Percentiles rank a stretch among this genome's conserved stretches.
These are phyloP conservation scores for Aureobasidium sp. DNA, from an alignment of 2,329 filamentous ascomycete species.

Conservation along the genomic window DNA sequence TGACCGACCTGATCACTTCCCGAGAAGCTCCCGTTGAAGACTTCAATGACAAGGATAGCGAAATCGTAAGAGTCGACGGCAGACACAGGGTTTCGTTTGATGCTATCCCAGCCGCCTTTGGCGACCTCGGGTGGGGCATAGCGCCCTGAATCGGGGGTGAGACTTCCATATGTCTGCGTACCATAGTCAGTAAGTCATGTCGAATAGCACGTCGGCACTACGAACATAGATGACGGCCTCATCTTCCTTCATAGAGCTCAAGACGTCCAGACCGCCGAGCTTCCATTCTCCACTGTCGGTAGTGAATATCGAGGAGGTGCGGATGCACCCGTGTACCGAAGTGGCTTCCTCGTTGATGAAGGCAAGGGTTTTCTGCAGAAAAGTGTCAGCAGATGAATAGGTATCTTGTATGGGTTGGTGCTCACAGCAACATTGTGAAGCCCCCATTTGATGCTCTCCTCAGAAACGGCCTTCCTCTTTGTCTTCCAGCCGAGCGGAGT, in stretches of 20 bases:
- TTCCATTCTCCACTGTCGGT: conserved; percentile 98
- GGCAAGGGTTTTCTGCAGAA: conserved; percentile 71
- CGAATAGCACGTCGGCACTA: not conserved
- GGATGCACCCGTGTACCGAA: conserved; percentile 82
- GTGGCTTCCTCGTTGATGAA: conserved; percentile 93
- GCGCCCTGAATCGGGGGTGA: conserved; percentile 75
- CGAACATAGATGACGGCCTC: conserved; percentile 80
- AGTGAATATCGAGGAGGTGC: conserved; percentile 81
- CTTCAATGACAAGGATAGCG: conserved; percentile 77
- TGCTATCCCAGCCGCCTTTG: conserved; percentile 81
- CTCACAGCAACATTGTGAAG: conserved; percentile 74
- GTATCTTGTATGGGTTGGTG: not conserved
- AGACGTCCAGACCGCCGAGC: conserved; percentile 82
- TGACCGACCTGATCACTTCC: conserved; percentile 75
- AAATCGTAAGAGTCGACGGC: conserved; percentile 85
- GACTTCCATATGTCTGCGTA: conserved; percentile 69
- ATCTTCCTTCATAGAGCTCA: conserved; percentile 94
- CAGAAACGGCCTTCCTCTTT: conserved; percentile 75
- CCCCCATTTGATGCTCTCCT: conserved; percentile 96
- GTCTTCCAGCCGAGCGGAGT: conserved; percentile 85
- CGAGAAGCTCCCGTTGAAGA: conserved; percentile 78
- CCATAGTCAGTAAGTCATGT: conserved; percentile 16
- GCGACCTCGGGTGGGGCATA: conserved; percentile 84
- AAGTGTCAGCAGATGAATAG: not conserved
- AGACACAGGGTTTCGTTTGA: conserved; percentile 73